Conservation (phyloP, 1,284 basidiomycete genomes). For the Melampsora larici-populina region DNA sequence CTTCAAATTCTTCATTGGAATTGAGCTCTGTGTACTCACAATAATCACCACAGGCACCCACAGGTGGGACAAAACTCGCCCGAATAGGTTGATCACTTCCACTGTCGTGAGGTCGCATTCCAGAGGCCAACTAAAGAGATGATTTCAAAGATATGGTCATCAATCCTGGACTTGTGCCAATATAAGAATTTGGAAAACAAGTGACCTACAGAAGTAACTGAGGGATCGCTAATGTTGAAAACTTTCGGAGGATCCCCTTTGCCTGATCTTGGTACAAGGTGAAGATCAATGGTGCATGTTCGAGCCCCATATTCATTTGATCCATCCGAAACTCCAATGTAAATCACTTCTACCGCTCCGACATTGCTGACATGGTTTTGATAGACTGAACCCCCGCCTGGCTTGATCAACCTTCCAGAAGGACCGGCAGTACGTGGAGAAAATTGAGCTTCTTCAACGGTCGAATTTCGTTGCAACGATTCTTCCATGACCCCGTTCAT, state of each 20-base stretch:
- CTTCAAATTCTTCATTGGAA: not conserved
- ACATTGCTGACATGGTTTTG: conserved; percentile 29
- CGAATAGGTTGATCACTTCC: conserved; percentile 37
- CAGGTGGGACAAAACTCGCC: conserved; percentile 31
- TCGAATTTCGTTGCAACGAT: too few species aligned
- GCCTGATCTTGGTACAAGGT: conserved; percentile 19
- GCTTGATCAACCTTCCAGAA: conserved; percentile 24
- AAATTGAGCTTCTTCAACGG: too few species aligned
- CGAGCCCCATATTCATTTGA: conserved; percentile 24
- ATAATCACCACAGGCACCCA: conserved; percentile 32
- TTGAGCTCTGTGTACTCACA: conserved; percentile 1
- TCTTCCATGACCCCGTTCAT: too few species aligned
- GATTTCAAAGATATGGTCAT: not conserved
- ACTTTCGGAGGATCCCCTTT: not conserved
- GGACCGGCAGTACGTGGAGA: conserved; percentile 11
- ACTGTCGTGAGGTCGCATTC: conserved; percentile 40
- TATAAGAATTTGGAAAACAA: not conserved
- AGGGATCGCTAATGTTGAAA: conserved; percentile 16
- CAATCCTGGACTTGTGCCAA: not conserved
- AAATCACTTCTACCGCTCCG: conserved; percentile 26
- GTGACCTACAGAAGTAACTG: conserved; percentile 18
- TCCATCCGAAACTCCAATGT: conserved; percentile 36
- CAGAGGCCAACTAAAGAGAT: conserved; percentile 13
- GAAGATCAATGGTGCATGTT: conserved; percentile 39
- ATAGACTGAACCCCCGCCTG: conserved; percentile 11